Percentiles rank a stretch among this genome's conserved stretches.
Conservation (phyloP, 768 basidiomycete species). For the Kwoniella heveanensis region DNA sequence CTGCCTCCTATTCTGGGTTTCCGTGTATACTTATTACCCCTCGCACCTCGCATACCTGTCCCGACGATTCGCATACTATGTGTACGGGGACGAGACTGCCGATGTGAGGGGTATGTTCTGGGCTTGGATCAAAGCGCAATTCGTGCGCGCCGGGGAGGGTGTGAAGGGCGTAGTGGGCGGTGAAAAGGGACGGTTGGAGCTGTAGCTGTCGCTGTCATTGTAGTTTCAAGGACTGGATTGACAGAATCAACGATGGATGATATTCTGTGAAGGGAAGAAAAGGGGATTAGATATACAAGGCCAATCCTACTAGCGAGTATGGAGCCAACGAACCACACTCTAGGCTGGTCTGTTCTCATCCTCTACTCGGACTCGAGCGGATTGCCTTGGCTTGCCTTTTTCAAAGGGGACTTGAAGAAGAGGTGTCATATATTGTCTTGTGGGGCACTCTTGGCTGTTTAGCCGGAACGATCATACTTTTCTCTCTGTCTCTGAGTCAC, state of each 20-base stretch:
- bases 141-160: constrained; percentile 9
- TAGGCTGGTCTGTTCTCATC: no score
- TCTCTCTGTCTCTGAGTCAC: no score
- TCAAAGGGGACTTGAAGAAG: no score
- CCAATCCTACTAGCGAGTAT: no score
- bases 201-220: constrained; percentile 2
- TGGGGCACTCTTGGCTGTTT: no score
- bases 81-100: constrained; percentile 62
- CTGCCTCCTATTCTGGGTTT: constrained; percentile 60
- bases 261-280: not conserved
- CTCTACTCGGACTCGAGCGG: no score
- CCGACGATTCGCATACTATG: constrained; percentile 65
- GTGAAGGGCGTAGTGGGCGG: constrained; percentile 18
- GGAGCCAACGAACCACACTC: no score
- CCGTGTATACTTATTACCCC: constrained; percentile 65
- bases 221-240: no score
- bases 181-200: constrained; percentile 14
- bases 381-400: no score
- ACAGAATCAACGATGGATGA: not conserved
- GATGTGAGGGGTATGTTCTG: constrained; percentile 24
- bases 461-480: no score
- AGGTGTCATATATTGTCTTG: no score
- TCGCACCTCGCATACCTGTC: constrained; percentile 63
- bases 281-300: no score
- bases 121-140: constrained; percentile 24